Percentiles rank a stretch among this genome's conserved stretches.
These are phyloP conservation scores for Seminavis robusta DNA, from an alignment of 108 stramenopile species.

Conservation along the genomic window DNA sequence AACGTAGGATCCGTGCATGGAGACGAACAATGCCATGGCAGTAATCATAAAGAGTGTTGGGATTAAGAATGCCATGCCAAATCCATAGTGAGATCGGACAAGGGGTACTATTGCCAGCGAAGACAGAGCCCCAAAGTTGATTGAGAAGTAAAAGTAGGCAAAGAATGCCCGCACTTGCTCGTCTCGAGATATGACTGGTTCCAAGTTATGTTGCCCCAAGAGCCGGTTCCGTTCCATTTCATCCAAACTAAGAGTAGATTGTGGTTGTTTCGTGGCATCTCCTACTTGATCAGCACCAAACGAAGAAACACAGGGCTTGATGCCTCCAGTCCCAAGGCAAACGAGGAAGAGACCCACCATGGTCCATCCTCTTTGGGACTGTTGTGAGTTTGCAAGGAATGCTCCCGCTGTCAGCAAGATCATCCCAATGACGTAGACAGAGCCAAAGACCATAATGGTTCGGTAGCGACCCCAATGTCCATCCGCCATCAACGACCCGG, in stretches of 20 bases:
- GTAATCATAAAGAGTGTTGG: slow-evolving; percentile 43
- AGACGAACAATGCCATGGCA: slow-evolving; percentile 41
- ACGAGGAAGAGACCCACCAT: slow-evolving; percentile 48
- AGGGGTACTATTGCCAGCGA: slow-evolving; percentile 47
- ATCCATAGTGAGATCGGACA: slow-evolving; percentile 35
- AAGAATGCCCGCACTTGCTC: slow-evolving; percentile 50
- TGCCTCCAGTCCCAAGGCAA: slow-evolving; percentile 68
- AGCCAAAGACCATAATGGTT: slow-evolving; percentile 48
- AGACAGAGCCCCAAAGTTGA: slow-evolving; percentile 59
- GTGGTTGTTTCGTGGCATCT: background rate
- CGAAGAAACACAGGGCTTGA: slow-evolving; percentile 71
- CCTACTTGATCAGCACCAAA: slow-evolving; percentile 79
- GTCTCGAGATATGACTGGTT: too few relatives aligned
- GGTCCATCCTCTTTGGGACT: slow-evolving; percentile 7
- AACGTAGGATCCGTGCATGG: slow-evolving; percentile 24
- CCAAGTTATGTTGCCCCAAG: background rate
- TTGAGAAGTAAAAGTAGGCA: slow-evolving; percentile 59
- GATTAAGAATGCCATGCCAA: slow-evolving; percentile 48
- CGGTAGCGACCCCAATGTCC: slow-evolving; percentile 42
- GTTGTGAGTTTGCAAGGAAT: too few relatives aligned
- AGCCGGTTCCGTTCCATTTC: background rate
- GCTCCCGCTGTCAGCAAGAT: slow-evolving; percentile 30
- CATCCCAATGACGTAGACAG: slow-evolving; percentile 48
- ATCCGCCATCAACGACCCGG: slow-evolving; percentile 57
- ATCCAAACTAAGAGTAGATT: too few relatives aligned